Percentiles rank a stretch among this genome's conserved stretches.
phyloP scores from a whole-genome alignment of 1,284 basidiomycete genomes.

The Rhodofomes roseus region DNA sequence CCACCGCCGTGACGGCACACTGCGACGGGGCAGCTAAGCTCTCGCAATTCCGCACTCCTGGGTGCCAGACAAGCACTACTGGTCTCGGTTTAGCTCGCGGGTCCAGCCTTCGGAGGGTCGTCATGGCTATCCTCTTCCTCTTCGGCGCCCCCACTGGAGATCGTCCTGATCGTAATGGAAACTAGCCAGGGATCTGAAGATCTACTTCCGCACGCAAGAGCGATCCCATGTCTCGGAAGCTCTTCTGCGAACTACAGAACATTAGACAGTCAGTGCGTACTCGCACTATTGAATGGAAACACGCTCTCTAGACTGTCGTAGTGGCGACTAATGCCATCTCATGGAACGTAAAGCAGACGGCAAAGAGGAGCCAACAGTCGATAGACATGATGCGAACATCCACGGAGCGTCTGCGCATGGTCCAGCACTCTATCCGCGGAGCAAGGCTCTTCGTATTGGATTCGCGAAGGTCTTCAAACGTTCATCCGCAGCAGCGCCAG shows the following conservation, averaged over 20 bases:
- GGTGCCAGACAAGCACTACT: background rate
- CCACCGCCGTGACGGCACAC: background rate
- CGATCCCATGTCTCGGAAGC: background rate
- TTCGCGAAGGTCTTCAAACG: background rate
- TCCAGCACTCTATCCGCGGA: background rate
- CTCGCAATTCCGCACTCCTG: background rate
- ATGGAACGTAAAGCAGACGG: background rate
- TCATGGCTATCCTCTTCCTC: background rate
- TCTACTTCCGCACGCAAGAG: background rate
- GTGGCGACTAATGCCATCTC: background rate
- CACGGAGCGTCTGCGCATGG: background rate
- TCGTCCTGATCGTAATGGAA: conserved; percentile 1
- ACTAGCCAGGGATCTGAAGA: background rate
- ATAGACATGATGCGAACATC: background rate
- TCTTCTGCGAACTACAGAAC: background rate
- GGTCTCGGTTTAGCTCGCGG: background rate
- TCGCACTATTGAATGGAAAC: background rate
- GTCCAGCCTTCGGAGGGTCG: background rate
- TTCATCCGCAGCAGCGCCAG: background rate
- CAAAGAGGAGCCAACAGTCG: background rate
- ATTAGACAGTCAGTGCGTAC: background rate
- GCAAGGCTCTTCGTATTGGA: background rate
- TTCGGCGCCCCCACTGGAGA: background rate
- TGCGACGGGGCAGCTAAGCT: background rate
- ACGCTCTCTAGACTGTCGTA: background rate